phyloP scores from a whole-genome alignment of 495 filamentous ascomycete genomes.

The Penicillium mononematosum region DNA sequence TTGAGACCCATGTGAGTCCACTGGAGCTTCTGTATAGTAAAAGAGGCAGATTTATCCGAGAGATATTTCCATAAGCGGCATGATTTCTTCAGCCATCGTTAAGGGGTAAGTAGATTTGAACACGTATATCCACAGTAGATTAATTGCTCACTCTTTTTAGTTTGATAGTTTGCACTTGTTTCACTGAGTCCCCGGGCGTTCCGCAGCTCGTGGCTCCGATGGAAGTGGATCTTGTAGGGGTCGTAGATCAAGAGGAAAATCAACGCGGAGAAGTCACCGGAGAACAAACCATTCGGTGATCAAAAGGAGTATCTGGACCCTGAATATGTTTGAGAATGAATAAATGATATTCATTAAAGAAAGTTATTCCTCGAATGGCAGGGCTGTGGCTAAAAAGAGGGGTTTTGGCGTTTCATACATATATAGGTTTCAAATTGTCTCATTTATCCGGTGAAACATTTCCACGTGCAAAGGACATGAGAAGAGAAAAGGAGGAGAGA shows the following conservation, averaged over 20 bases:
- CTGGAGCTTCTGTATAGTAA: slow-evolving; percentile 2
- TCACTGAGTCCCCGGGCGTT: neutral
- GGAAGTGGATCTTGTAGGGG: neutral
- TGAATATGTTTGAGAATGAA: neutral
- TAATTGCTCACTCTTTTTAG: neutral
- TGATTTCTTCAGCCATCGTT: neutral
- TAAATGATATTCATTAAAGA: neutral
- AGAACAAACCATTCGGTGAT: neutral
- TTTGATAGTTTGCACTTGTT: neutral
- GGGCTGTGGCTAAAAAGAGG: neutral
- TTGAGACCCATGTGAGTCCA: neutral
- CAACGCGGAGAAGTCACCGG: neutral
- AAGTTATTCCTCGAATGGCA: slow-evolving; percentile 22
- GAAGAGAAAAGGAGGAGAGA: neutral
- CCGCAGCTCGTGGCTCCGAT: neutral
- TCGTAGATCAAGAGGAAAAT: neutral
- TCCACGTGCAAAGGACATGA: neutral
- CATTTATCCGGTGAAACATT: neutral
- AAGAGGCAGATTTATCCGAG: neutral
- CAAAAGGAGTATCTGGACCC: too few relatives aligned
- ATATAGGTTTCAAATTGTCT: slow-evolving; percentile 1
- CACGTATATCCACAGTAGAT: neutral
- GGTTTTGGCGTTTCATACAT: slow-evolving; percentile 6
- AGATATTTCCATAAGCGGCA: slow-evolving; percentile 17
- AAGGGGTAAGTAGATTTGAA: neutral